Evolutionary conservation across 202 grass and related monocot genomes (phyloP).

Genomic region (Musa balbisiana): DNA sequence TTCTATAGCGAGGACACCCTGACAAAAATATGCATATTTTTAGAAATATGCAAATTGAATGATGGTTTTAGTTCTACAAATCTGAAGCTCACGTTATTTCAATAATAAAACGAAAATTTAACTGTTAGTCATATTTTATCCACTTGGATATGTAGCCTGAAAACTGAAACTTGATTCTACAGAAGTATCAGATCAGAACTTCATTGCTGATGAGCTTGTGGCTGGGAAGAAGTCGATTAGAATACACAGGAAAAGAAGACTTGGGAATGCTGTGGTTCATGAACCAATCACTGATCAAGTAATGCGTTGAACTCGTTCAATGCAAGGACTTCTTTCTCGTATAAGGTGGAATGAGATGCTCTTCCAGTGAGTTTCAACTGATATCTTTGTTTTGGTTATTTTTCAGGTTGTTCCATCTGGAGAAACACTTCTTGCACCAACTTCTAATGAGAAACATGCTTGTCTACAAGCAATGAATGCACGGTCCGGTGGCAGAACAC

Average conservation of each 20-base stretch:
- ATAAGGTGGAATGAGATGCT: no score
- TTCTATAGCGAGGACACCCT: no score
- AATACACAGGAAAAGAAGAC: slow-evolving; percentile 31
- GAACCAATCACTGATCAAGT: slow-evolving; percentile 36
- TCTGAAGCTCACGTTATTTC: no score
- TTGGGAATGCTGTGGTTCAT: slow-evolving; percentile 12
- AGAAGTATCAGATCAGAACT: slow-evolving; percentile 91
- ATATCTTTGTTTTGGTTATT: slow-evolving; percentile 9
- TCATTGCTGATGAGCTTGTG: slow-evolving; percentile 36
- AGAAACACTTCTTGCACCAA: slow-evolving; percentile 12
- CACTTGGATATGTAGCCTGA: slow-evolving; percentile 32
- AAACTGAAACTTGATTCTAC: slow-evolving; percentile 46
- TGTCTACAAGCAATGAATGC: slow-evolving; percentile 1
- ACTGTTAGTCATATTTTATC: background rate
- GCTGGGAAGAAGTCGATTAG: slow-evolving; percentile 22
- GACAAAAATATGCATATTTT: no score
- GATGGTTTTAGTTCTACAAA: no score
- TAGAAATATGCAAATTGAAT: no score
- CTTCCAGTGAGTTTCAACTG: background rate
- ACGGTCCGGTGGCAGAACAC: slow-evolving; percentile 3
- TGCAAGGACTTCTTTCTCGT: background rate
- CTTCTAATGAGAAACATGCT: background rate
- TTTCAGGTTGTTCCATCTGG: slow-evolving; percentile 28
- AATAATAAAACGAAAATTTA: no score
- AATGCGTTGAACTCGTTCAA: background rate